Evolutionary conservation across 805 yeast species (phyloP), one percentile per base, ranked within the genome.

Genomic region (Ogataea siamensis): DNA sequence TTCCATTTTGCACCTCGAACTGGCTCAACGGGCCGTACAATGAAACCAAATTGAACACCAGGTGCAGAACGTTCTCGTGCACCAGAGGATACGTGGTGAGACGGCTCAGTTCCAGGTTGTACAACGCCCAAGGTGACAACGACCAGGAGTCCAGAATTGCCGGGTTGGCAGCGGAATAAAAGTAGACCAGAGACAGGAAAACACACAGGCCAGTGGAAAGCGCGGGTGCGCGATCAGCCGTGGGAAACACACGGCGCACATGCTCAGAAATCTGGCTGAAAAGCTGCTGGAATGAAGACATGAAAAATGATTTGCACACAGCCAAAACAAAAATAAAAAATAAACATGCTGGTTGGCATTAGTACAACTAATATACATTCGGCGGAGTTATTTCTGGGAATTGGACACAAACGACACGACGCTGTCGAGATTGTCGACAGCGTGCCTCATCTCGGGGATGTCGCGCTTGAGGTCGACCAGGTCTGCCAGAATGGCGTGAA

Each of bases 1-100:
- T 87, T 5, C 96, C 97, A 53, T 86, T 82, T 15, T 62, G 57
- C 39, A 70, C 64, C 66, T 87, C 96, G 59, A 80, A 87, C 35
- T 69, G 67, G 9, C 80, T 66, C 51, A 87, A 58, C 14, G 84
- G 78, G 0, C 82, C 73, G 41, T 73, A 66, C 30, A 87, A 55
- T 1, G 82, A 72, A 25, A 76, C 43, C 7, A 76, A 40, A 51
- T 86, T 87, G 50, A 83, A 61, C 4, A 73, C 31, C 56, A 87
- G 63, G 56, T 87, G 95, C 35, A 79, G 43, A 15, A 76, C 46
- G 15, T 74, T 70, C n/a, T 66, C 51, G 59, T 87, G 96, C 19
- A 77, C 78, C 51, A 87, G 60, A 2, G 88, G 84, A 56, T 83
- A 87, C 49, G 85, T 71, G 7, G 93, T 78, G n/a, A 82, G 54